phyloP scores from a whole-genome alignment of 257 asterid species.

The Primulina tabacum region DNA sequence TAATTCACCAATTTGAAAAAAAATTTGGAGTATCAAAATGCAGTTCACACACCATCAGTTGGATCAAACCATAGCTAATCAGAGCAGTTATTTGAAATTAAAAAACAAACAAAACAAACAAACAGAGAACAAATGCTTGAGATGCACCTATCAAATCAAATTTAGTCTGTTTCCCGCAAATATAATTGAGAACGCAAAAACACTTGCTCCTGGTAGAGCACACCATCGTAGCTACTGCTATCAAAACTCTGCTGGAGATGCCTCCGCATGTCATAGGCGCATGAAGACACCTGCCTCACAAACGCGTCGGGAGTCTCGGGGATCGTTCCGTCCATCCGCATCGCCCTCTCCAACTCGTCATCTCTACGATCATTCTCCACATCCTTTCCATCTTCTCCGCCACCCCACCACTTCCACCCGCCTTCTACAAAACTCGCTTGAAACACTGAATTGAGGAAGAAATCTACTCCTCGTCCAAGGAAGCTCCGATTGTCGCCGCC shows the following conservation, averaged over 20 bases:
- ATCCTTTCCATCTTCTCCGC: slow-evolving; percentile 34
- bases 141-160: neutral
- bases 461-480: slow-evolving; percentile 25
- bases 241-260: slow-evolving; percentile 83
- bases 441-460: slow-evolving; percentile 19
- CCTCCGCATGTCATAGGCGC: slow-evolving; percentile 89
- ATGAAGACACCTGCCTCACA: slow-evolving; percentile 85
- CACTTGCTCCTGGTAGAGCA: neutral
- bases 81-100: neutral
- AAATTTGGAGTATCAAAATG: neutral
- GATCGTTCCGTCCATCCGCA: slow-evolving; percentile 85
- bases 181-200: neutral
- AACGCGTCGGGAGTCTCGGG: slow-evolving; percentile 75
- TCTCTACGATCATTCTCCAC: slow-evolving; percentile 49
- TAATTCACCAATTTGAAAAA: neutral
- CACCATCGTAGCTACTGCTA: slow-evolving; percentile 93
- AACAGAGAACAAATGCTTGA: neutral
- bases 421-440: slow-evolving; percentile 22
- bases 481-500: slow-evolving; percentile 36
- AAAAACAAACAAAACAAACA: no score
- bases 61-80: neutral
- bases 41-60: neutral
- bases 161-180: neutral
- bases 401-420: slow-evolving; percentile 23
- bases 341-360: slow-evolving; percentile 79